These are phyloP conservation scores for Carpinus fangiana DNA, from an alignment of 306 rosid genomes.

Conservation along the genomic window DNA sequence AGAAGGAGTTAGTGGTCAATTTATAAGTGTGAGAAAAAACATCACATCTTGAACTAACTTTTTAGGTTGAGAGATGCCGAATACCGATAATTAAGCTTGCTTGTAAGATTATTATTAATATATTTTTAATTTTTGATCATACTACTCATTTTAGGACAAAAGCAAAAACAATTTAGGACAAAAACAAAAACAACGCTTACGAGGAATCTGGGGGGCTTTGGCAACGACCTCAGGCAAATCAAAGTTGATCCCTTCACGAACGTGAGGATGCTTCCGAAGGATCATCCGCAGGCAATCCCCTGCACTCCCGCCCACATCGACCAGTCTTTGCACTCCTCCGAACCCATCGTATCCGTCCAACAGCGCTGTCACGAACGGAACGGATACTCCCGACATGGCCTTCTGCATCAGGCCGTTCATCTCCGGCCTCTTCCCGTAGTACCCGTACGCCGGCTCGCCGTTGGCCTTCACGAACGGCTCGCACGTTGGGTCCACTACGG, in stretches of 20 bases:
- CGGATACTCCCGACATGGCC: conserved; percentile 89
- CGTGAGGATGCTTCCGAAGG: conserved; percentile 46
- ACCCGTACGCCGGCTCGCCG: conserved; percentile 65
- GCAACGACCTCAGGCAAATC: conserved; percentile 87
- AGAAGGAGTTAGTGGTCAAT: too few relatives aligned
- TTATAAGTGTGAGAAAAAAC: too few relatives aligned
- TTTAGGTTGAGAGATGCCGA: too few relatives aligned
- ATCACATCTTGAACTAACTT: too few relatives aligned
- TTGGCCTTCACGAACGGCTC: conserved; percentile 86
- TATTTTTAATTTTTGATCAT: too few relatives aligned
- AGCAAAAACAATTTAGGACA: neutral
- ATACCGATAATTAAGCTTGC: too few relatives aligned
- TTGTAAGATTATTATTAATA: too few relatives aligned
- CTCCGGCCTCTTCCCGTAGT: conserved; percentile 66
- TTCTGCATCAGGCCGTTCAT: conserved; percentile 80
- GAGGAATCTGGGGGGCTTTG: conserved; percentile 59
- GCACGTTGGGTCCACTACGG: conserved; percentile 64
- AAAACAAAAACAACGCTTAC: conserved; percentile 22
- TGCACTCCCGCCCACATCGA: conserved; percentile 93
- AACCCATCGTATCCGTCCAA: conserved; percentile 70
- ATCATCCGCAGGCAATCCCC: conserved; percentile 92
- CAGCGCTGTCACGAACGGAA: conserved; percentile 75
- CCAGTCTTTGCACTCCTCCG: conserved; percentile 53
- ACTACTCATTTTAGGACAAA: neutral
- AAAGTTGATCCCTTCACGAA: conserved; percentile 68